Conservation (phyloP, 768 basidiomycete species). For the Saitozyma sp. region DNA sequence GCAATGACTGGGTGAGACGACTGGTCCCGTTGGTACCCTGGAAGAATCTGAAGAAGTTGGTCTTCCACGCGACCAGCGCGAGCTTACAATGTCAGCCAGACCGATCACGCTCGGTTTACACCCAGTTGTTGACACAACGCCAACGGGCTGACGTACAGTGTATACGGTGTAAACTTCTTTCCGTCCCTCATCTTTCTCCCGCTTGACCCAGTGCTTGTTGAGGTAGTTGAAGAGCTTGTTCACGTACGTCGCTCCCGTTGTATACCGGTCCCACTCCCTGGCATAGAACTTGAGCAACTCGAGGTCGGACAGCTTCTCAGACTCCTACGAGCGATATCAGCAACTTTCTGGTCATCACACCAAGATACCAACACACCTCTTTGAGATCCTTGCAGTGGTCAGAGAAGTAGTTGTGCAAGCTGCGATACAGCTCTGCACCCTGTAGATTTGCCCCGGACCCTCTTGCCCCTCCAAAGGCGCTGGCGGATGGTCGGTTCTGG, state of each 20-base stretch:
- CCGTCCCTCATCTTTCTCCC: conserved; percentile 94
- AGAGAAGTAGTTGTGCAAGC: conserved; percentile 87
- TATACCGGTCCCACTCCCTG: conserved; percentile 91
- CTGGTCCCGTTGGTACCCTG: conserved; percentile 51
- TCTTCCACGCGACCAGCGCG: conserved; percentile 93
- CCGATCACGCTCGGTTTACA: background rate
- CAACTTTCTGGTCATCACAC: background rate
- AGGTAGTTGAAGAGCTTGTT: conserved; percentile 96
- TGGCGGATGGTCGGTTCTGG: conserved; percentile 18
- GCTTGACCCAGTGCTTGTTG: conserved; percentile 98
- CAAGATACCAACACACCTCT: conserved; percentile 56
- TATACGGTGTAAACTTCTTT: conserved; percentile 94
- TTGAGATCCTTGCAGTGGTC: conserved; percentile 69
- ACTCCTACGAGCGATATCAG: conserved; percentile 58
- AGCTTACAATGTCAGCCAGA: conserved; percentile 59
- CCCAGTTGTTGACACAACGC: background rate
- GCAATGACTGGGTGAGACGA: conserved; percentile 81
- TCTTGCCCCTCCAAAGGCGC: conserved; percentile 46
- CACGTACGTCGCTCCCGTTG: conserved; percentile 94
- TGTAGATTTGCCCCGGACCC: conserved; percentile 85
- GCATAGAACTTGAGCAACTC: conserved; percentile 88
- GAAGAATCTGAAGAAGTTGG: conserved; percentile 68
- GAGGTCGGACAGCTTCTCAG: conserved; percentile 80
- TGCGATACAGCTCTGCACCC: conserved; percentile 96
- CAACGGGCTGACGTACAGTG: conserved; percentile 63